These are phyloP conservation scores for Mycena rosella DNA, from an alignment of 768 basidiomycete genomes.

Conservation along the genomic window DNA sequence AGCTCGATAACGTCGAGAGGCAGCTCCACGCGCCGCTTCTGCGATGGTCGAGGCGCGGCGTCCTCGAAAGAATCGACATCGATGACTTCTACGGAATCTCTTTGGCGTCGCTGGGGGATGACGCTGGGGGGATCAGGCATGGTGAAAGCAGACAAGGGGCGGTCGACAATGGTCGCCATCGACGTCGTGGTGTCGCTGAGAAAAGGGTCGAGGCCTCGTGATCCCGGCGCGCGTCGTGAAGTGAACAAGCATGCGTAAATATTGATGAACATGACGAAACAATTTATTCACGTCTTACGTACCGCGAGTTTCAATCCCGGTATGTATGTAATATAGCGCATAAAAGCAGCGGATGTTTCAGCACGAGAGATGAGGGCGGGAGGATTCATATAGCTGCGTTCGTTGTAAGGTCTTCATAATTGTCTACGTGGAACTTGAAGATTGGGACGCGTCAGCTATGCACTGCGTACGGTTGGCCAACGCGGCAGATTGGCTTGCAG, in stretches of 20 bases:
- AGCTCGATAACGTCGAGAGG: slow-evolving; percentile 30
- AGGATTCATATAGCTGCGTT: too few species aligned
- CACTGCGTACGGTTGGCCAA: too few species aligned
- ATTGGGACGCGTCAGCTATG: too few species aligned
- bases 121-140: slow-evolving; percentile 1
- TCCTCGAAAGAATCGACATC: slow-evolving; percentile 30
- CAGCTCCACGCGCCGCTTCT: slow-evolving; percentile 25
- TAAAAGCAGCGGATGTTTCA: too few species aligned
- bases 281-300: too few species aligned
- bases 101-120: slow-evolving; percentile 22
- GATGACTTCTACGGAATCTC: slow-evolving; percentile 27
- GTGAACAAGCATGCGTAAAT: background rate
- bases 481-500: too few species aligned
- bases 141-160: slow-evolving; percentile 9
- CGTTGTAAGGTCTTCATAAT: too few species aligned
- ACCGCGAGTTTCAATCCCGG: too few species aligned
- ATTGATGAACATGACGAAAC: too few species aligned
- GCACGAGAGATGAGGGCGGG: too few species aligned
- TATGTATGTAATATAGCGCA: too few species aligned
- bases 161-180: slow-evolving; percentile 31
- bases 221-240: background rate
- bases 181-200: slow-evolving; percentile 2
- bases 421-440: too few species aligned
- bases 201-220: background rate
- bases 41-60: slow-evolving; percentile 3